Percentiles rank a stretch among this genome's conserved stretches.
Conservation (phyloP, 306 rosid species). For the Argentina anserina region DNA sequence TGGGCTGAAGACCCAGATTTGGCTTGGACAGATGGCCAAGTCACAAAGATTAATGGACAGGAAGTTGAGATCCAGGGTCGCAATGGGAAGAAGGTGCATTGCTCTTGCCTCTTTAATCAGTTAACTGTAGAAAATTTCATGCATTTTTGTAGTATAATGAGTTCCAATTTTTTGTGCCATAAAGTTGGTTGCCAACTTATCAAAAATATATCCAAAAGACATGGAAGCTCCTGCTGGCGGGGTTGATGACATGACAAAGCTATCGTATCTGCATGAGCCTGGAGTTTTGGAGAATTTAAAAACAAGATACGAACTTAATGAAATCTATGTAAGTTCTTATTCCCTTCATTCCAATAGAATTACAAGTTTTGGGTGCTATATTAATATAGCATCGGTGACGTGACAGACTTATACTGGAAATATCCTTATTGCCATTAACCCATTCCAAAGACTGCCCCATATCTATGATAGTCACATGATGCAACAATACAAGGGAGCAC, state of each 20-base stretch:
- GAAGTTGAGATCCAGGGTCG: constrained; percentile 64
- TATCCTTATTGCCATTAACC: constrained; percentile 95
- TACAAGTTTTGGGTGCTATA: not conserved
- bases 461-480: constrained; percentile 88
- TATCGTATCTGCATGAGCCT: constrained; percentile 96
- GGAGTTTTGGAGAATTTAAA: constrained; percentile 93
- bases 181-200: constrained; percentile 61
- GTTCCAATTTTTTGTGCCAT: constrained; percentile 23
- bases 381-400: not conserved
- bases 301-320: constrained; percentile 88
- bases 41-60: constrained; percentile 63
- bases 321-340: constrained; percentile 66
- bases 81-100: constrained; percentile 68
- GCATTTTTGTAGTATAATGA: not conserved
- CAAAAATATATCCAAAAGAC: constrained; percentile 80
- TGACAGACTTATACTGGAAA: constrained; percentile 95
- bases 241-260: constrained; percentile 98
- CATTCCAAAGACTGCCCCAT: constrained; percentile 96
- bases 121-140: not conserved
- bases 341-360: constrained; percentile 21
- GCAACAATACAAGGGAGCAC: constrained; percentile 99
- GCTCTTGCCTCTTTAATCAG: constrained; percentile 3
- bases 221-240: constrained; percentile 94
- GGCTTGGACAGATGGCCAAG: constrained; percentile 80
- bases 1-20: constrained; percentile 75